Evolutionary conservation across 23 red algal genomes (phyloP).

Genomic region (Gracilaria caudata): DNA sequence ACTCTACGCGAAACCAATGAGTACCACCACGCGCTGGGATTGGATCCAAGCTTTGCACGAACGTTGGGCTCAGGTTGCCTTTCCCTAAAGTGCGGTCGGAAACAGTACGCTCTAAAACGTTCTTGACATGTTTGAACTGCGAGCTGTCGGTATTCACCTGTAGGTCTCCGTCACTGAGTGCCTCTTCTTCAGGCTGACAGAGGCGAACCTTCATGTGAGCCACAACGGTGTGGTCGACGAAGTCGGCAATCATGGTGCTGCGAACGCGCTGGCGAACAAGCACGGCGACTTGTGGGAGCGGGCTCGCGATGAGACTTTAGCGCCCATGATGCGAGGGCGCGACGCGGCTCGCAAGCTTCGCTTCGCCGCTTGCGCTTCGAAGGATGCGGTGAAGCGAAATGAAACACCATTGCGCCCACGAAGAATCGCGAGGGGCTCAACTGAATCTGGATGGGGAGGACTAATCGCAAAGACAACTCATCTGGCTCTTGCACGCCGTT

Average conservation of each 20-base stretch:
- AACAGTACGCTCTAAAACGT: conserved; percentile 1
- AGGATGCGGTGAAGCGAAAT: not conserved
- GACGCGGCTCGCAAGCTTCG: too few relatives aligned
- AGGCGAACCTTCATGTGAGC: not conserved
- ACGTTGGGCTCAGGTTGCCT: not conserved
- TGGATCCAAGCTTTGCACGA: not conserved
- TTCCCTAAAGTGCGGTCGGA: too few relatives aligned
- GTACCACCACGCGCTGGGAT: not conserved
- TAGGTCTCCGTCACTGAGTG: not conserved
- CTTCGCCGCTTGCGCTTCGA: not conserved
- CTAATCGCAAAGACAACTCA: too few relatives aligned
- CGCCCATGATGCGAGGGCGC: not conserved
- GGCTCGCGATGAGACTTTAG: not conserved
- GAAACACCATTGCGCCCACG: too few relatives aligned
- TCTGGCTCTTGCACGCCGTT: too few relatives aligned
- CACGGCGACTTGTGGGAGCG: not conserved
- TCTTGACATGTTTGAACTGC: not conserved
- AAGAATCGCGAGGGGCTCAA: too few relatives aligned
- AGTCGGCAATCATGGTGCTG: not conserved
- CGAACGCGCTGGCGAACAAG: not conserved
- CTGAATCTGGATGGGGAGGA: too few relatives aligned
- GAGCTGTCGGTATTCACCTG: not conserved
- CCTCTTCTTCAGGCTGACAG: not conserved
- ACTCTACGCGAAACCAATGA: not conserved
- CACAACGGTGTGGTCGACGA: not conserved